Evolutionary conservation across 257 asterid species (phyloP), one percentile per base, ranked within the genome.

Genomic region (Nicotiana undulata): DNA sequence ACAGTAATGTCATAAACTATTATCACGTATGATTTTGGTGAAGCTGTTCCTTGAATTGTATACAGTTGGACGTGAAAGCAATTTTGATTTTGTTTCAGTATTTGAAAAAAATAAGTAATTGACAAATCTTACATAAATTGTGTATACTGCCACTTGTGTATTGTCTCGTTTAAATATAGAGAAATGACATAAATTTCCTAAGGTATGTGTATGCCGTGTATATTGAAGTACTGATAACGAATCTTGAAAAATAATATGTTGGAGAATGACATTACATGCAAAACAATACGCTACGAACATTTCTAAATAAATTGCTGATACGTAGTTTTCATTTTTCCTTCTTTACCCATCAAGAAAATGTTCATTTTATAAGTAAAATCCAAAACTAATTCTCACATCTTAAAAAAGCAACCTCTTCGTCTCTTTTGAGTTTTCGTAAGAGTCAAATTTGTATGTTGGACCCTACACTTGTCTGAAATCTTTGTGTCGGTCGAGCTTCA

Each of bases 401-500:
- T 51, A 10, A 17, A 18, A 63, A 52, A 20, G 63, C 31, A 65
- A 60, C 75, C 44, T 32, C 55, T 40, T 40, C 52, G 20, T 70
- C 32, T 4, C 63, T 63, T 74, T 72, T 46, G 29, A 67, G 79
- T 82, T 82, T 81, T 65, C 83, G 63, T 63, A 58, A 81, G 37
- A 58, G 63, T 46, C 82, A 75, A 85, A 79, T 58, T 79, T 79
- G 3, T 51, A 49, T 64, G 55, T 74, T 85, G 87, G 88, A 83
- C 84, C 92, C 90, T 31, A 77, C 83, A 20, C 81, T 67, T 82
- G 63, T 80, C 84, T 52, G 63, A 77, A 46, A 12, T 61, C 20
- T n/a, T 74, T 79, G 84, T 89, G 91, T 89, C 94, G 94, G 94
- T 82, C 24, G 90, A 83, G 79, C 59, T 83, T 31, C 12, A 22